These are phyloP conservation scores for Cystoisospora suis DNA, from an alignment of 169 alveolate species.

Conservation along the genomic window DNA sequence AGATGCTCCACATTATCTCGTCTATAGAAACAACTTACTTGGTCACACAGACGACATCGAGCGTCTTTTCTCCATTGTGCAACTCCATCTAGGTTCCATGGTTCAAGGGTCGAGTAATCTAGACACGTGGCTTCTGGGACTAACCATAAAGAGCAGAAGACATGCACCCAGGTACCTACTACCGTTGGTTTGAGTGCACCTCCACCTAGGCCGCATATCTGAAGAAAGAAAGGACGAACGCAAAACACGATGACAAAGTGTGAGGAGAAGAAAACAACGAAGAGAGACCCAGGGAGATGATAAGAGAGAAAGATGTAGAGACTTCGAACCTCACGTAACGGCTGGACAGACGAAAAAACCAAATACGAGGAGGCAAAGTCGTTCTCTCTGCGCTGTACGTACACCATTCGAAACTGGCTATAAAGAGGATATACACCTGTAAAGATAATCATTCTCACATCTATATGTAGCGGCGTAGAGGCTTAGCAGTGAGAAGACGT, in stretches of 20 bases:
- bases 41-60: slow-evolving; percentile 48
- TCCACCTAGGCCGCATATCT: slow-evolving; percentile 76
- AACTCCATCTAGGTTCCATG: slow-evolving; percentile 55
- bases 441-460: neutral
- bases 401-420: no score
- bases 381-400: no score
- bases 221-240: neutral
- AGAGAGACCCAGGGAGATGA: no score
- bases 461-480: neutral
- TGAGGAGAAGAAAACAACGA: no score
- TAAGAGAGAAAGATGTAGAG: no score
- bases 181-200: slow-evolving; percentile 76
- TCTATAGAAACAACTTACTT: no score
- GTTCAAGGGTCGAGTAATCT: slow-evolving; percentile 67
- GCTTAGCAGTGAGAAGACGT: no score
- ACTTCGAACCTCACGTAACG: no score
- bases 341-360: no score
- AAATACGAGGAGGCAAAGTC: no score
- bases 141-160: slow-evolving; percentile 62
- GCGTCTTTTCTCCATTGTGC: slow-evolving; percentile 31
- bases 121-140: slow-evolving; percentile 64
- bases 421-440: neutral
- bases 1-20: no score
- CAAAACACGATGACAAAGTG: no score
- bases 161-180: slow-evolving; percentile 71